Evolutionary conservation across 805 yeast genomes (phyloP), one percentile per base, ranked within the genome.

Genomic region (Suhomyces sp.): DNA sequence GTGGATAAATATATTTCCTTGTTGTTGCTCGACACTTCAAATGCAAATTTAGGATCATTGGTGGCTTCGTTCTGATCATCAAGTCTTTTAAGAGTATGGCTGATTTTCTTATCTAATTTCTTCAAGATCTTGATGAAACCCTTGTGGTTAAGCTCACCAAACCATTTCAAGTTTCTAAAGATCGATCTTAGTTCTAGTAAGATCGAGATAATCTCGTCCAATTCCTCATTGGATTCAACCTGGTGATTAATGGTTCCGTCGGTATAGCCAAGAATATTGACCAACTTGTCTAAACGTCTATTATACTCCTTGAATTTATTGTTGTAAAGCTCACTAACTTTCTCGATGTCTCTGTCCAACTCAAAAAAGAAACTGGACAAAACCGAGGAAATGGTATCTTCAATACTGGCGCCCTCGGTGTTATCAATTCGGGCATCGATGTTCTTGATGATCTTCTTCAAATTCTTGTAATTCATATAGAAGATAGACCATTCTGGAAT

Each of bases 401-500:
- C 65, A 26, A 61, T 61, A 51, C 53, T 63, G 23, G 51, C 48
- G 4, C 70, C 60, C 26, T 67, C 69, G 44, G 45, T 23, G 1
- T 69, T 63, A 60, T 82, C 82, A 46, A 65, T 55, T 40, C 74
- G 74, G 4, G 57, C 58, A 31, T 77, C 80, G 23, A 89, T 81
- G 42, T 77, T 79, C 67, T 89, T 89, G 70, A 93, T 88, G 61
- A 83, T 82, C 63, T 87, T 85, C 73, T 93, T 93, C 60, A 93
- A 77, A 47, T 80, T 83, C 68, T 91, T 93, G 71, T 93, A 93
- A 71, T 90, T 88, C 78, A 93, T 81, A 64, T 93, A 93, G 62
- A 80, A 80, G 53, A 82, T 81, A 48, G 84, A 78, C 98, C 98
- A 93, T 70, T 91, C 97, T 3, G 97, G 97, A 53, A 92, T 90